Conservation (phyloP, 2,329 filamentous ascomycete genomes). For the Bipolaris gigantea region DNA sequence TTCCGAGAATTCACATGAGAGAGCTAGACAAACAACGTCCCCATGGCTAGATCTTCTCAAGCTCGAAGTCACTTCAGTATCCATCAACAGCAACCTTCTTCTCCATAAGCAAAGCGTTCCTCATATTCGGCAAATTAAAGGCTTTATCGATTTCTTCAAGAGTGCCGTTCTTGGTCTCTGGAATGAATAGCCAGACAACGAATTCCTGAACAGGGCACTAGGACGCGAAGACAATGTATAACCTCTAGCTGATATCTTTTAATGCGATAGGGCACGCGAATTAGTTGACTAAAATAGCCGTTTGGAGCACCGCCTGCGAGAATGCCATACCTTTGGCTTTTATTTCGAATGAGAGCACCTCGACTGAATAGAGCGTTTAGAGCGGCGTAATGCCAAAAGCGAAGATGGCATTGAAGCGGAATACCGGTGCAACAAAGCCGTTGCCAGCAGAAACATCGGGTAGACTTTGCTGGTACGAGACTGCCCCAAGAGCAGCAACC, state of each 20-base stretch:
- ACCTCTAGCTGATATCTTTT: conserved; percentile 26
- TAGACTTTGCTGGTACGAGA: conserved; percentile 19
- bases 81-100: conserved; percentile 28
- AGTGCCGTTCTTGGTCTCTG: conserved; percentile 34
- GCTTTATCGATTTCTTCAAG: conserved; percentile 33
- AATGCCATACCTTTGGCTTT: conserved; percentile 41
- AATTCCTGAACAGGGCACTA: conserved; percentile 26
- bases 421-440: conserved; percentile 39
- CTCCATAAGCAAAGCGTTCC: conserved; percentile 27
- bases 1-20: no score
- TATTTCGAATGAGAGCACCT: conserved; percentile 42
- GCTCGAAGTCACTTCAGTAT: conserved; percentile 24
- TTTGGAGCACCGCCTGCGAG: conserved; percentile 22
- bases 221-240: conserved; percentile 30
- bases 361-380: conserved; percentile 39
- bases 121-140: conserved; percentile 26
- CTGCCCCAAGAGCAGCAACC: conserved; percentile 27
- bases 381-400: conserved; percentile 41
- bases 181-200: conserved; percentile 27
- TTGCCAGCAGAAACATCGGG: conserved; percentile 21
- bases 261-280: conserved; percentile 35
- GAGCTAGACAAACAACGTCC: no score
- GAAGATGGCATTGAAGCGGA: conserved; percentile 40
- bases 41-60: conserved; percentile 27
- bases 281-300: conserved; percentile 33